Base-by-base conservation (phyloP, 352 stramenopile species). In the Pythium apleroticum region DNA sequence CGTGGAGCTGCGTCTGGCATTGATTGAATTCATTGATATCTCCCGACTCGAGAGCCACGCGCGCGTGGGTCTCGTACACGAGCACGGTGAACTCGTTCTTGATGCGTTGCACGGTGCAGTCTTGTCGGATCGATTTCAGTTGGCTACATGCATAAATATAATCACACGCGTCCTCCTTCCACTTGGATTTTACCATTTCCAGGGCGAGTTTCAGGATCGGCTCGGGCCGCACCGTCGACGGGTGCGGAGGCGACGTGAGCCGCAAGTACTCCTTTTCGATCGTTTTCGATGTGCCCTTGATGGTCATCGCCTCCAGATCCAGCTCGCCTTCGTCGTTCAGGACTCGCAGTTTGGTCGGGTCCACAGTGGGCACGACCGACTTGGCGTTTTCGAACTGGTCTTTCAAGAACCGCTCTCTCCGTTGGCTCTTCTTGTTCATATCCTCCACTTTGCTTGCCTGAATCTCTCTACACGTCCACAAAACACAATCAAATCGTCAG, bases 191-290 rank as follows among this genome's bases (percentile, higher is more conserved):
- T 39, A 97, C 78, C 67, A 93, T 76, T 66, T 89, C 70, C 52
- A 98, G 74, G 53, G 96, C 95, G 48, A 93, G 74, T 64, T 93
- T 74, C 37, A 99, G 73, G 63, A 99, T 86, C 27, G 72, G 72
- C 62, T 98, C 80, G 7, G 97, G 97, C 20, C 97, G 89, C n/a
- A 99, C 96, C 4, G 95, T 96, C 62, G 94, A 97, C 27, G 96
- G 89, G 66, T 97, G 88, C 14, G 97, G 97, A 33, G 96, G 91
- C 63, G 94, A 96, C 27, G 97, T 99, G 58, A 99, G 85, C 52
- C 97, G 93, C 53, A 99, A 81, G 74, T 99, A 99, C 72, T 99
- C 92, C 76, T 99, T 99, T 81, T 99, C 97, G 59, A 99, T 76
- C 7, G 76, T 93, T 67, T 89, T 69, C 71, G 92, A 98, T 63